Conservation (phyloP, 2,329 filamentous ascomycete species). For the Penicillium freii region DNA sequence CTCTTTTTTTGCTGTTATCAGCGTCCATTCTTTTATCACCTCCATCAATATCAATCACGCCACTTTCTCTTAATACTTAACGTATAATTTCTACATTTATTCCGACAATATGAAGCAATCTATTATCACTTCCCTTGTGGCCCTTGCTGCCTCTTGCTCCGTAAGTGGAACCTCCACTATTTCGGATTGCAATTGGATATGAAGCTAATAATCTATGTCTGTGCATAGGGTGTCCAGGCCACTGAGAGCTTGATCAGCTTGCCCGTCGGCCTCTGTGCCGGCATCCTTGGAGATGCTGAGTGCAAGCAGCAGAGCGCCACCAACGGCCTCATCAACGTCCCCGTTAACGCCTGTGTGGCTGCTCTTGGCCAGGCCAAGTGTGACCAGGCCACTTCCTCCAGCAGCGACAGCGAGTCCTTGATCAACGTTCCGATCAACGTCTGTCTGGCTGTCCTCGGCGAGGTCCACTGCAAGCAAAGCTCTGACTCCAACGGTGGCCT, state of each 20-base stretch:
- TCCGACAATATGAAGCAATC: not conserved
- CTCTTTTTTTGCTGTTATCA: not conserved
- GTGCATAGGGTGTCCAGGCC: not conserved
- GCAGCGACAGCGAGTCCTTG: slow-evolving; percentile 15
- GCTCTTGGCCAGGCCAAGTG: slow-evolving; percentile 28
- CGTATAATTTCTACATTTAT: not conserved
- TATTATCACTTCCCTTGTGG: not conserved
- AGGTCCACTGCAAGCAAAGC: slow-evolving; percentile 25
- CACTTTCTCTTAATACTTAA: not conserved
- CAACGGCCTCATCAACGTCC: slow-evolving; percentile 26
- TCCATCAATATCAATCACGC: not conserved
- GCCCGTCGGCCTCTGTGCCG: slow-evolving; percentile 27
- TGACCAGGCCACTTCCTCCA: slow-evolving; percentile 19
- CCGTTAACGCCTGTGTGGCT: slow-evolving; percentile 24
- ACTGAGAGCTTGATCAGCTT: slow-evolving; percentile 23
- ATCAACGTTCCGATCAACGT: slow-evolving; percentile 31
- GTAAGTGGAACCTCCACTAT: not conserved
- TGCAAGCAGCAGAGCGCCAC: slow-evolving; percentile 23
- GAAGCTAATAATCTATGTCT: not conserved
- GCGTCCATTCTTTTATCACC: not conserved
- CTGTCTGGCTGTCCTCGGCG: slow-evolving; percentile 30
- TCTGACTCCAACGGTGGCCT: slow-evolving; percentile 17
- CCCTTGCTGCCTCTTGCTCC: not conserved
- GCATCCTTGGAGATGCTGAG: slow-evolving; percentile 28
- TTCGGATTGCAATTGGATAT: not conserved